Evolutionary conservation across 306 rosid genomes (phyloP), one percentile per base, ranked within the genome.

Genomic region (Canavalia gladiata): DNA sequence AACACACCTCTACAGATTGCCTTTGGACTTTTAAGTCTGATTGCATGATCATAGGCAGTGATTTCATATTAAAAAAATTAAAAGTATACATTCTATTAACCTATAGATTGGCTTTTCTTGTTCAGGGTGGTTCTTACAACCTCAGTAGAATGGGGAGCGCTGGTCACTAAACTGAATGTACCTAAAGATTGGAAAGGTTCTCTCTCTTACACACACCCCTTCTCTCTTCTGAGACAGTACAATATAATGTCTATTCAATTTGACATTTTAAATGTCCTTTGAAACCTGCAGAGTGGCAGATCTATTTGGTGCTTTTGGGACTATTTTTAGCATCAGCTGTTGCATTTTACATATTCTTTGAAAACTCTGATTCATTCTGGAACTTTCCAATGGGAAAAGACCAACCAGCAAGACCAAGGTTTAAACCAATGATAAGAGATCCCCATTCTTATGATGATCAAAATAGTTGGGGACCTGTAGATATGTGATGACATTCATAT

Each of bases 101-200:
- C 28, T 30, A 6, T n/a, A 33, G 68, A 34, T 45, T 13, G 9
- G 6, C 43, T 29, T 31, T 75, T 33, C n/a, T 69, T 81, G 50
- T 77, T 77, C 89, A 93, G 97, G 91, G 96, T 91, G 82, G 90
- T 90, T 57, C 94, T 93, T 42, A 88, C 96, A 56, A 87, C 94
- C 58, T 88, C 97, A n/a, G 64, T 60, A 68, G 91, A 84, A 84
- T 95, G 99, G 99, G 99, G 99, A 79, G 93, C 96, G 13, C 57
- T 86, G 84, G 91, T 91, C 86, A 95, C 96, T 5, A 95, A 93
- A 87, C 89, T 94, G 79, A 93, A 54, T 73, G 99, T 95, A 70
- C 97, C 97, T 47, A 90, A 92, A 74, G 98, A 95, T 77, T 95
- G 99, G 99, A 95, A 95, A 93, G 99, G 99, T 91, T 11, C 42